phyloP scores from a whole-genome alignment of 306 rosid species.

The Vigna unguiculata region DNA sequence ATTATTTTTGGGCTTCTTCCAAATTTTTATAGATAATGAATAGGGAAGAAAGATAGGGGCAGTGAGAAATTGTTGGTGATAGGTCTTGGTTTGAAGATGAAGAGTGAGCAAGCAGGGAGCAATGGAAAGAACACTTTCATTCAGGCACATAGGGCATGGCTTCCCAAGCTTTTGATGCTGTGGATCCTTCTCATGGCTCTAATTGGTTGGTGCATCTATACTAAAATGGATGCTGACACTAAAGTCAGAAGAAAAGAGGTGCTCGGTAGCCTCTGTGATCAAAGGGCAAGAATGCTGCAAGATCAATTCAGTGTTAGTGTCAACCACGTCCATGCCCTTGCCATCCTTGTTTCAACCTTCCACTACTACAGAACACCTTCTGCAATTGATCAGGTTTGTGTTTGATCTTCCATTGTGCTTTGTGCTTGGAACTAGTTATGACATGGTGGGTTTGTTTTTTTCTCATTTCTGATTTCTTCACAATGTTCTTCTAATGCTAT shows the following conservation, averaged over 20 bases:
- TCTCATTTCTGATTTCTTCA: constrained; percentile 22
- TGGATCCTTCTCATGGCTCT: constrained; percentile 72
- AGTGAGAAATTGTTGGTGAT: constrained; percentile 44
- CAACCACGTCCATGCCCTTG: constrained; percentile 96
- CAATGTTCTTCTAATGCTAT: constrained; percentile 7
- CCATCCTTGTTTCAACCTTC: constrained; percentile 95
- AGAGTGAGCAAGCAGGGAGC: constrained; percentile 70
- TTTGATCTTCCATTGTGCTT: constrained; percentile 30
- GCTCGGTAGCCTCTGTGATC: constrained; percentile 90
- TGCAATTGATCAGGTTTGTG: constrained; percentile 95
- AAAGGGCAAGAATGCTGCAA: constrained; percentile 97
- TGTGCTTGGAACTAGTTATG: constrained; percentile 20
- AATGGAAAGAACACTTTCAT: constrained; percentile 76
- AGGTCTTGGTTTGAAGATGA: constrained; percentile 69
- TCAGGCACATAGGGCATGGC: constrained; percentile 82
- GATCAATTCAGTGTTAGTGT: constrained; percentile 97
- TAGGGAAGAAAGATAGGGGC: constrained; percentile 43
- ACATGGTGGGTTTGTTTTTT: neutral
- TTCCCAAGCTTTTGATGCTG: constrained; percentile 63
- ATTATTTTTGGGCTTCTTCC: constrained; percentile 45
- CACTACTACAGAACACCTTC: constrained; percentile 88
- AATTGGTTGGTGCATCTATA: constrained; percentile 60
- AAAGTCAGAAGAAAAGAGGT: constrained; percentile 83
- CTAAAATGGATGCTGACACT: constrained; percentile 75
- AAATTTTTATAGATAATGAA: constrained; percentile 54